A percentile compares a stretch with the other conserved stretches of the same genome.
Evolutionary conservation across 345 rosid species (phyloP).

Genomic region (Eucalyptus caleyi): DNA sequence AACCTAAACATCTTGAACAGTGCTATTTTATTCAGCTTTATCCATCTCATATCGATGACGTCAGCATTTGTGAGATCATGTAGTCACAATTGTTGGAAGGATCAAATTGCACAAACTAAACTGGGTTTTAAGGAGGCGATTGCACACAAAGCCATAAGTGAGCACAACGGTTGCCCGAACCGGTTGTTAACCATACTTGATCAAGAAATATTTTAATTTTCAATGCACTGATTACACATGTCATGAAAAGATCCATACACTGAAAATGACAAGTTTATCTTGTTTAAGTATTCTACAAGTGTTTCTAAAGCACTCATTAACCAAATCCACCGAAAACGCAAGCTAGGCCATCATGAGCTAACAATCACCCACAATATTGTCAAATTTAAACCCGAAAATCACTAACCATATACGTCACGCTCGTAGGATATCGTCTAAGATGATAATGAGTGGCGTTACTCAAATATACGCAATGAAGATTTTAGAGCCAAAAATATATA

Average conservation of each 20-base stretch:
- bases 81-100: not conserved
- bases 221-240: not conserved
- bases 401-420: not conserved
- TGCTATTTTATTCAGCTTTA: not conserved
- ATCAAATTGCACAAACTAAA: not conserved
- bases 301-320: not conserved
- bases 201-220: not conserved
- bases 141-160: not conserved
- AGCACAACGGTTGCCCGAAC: fast-evolving
- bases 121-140: not conserved
- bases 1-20: not conserved
- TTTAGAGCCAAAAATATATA: not conserved
- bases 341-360: not conserved
- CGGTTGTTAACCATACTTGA: not conserved
- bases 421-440: not conserved
- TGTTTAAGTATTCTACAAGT: not conserved
- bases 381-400: not conserved
- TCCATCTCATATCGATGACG: not conserved
- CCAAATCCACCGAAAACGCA: not conserved
- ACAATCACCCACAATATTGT: not conserved
- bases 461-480: not conserved
- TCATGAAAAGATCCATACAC: not conserved
- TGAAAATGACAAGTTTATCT: not conserved
- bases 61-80: not conserved
- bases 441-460: not conserved